phyloP scores from a whole-genome alignment of 208 protist genomes.

The Leishmania tropica region DNA sequence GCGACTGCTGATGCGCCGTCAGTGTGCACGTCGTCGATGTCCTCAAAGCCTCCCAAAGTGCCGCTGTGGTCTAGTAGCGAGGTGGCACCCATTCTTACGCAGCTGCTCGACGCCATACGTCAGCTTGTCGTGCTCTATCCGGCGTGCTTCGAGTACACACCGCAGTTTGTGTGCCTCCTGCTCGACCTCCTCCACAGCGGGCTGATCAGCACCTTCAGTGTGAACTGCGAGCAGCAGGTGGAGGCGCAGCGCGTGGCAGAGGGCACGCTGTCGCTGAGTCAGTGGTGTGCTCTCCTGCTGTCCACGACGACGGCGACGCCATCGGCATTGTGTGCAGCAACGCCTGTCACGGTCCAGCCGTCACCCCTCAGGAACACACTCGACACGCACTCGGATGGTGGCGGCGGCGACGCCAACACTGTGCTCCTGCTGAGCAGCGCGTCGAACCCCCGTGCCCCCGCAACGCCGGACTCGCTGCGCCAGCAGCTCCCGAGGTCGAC shows the following conservation, averaged over 20 bases:
- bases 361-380: background rate
- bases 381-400: background rate
- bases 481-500: background rate
- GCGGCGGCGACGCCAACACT: background rate
- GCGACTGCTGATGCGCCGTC: background rate
- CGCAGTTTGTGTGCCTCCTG: conserved; percentile 73
- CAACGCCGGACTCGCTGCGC: background rate
- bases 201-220: conserved; percentile 58
- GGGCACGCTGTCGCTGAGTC: conserved; percentile 51
- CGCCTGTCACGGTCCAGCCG: background rate
- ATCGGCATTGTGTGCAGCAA: background rate
- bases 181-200: conserved; percentile 57
- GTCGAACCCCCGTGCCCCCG: background rate
- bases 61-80: conserved; percentile 9
- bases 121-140: conserved; percentile 93
- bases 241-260: conserved; percentile 30
- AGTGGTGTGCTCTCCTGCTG: conserved; percentile 58
- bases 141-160: conserved; percentile 92
- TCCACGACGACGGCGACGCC: conserved; percentile 21
- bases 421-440: too few species aligned
- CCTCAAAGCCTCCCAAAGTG: background rate
- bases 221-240: conserved; percentile 51
- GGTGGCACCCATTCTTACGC: conserved; percentile 89
- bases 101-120: conserved; percentile 94
- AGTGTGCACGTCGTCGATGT: background rate